Evolutionary conservation across 371 early-diverging fungal species (phyloP), one percentile per base, ranked within the genome.

Genomic region (Syncephalastrum sp.): DNA sequence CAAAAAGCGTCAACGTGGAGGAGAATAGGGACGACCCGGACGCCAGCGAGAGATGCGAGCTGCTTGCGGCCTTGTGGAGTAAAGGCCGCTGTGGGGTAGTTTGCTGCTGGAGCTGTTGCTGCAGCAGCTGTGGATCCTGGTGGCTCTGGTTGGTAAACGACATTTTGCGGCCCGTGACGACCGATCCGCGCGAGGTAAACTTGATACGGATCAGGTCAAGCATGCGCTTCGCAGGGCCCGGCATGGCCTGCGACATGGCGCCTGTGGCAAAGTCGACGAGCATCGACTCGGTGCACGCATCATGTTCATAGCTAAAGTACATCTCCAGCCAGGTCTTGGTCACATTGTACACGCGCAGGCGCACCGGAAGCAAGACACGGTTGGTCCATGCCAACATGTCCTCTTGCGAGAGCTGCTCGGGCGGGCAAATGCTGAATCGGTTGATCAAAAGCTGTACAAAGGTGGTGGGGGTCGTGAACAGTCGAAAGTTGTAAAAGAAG

Each of bases 271-370:
- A 79, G 10, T 65, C 57, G 0, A 64, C 19, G 1, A 79, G 38
- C 3, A 52, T 2, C 5, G 65, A 44, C 50, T 74, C 70, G 7
- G 68, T 65, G n/a, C 27, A 42, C 7, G 52, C 71, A 54, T 88
- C 86, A 54, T 85, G 81, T 38, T 93, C 93, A 15, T 81, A 72
- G 64, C 81, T 60, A 56, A 74, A 94, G 67, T 88, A 88, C 42
- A 73, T 74, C 70, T 96, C 96, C 13, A 97, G 73, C 98, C 98
- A 97, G 5, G 82, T 83, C 64, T 94, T 94, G 70, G 94, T 85
- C 7, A 95, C 85, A 66, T 94, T 95, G 73, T 84, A 91, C 1
- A 97, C 96, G 14, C 82, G 83, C 44, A 95, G 67, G 13, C 95
- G 91, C 50, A 95, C 82, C 3, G 95, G 95, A n/a, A 81, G 80